Conservation (phyloP, 2,329 filamentous ascomycete genomes). For the Pseudocercospora pini-densiflorae region DNA sequence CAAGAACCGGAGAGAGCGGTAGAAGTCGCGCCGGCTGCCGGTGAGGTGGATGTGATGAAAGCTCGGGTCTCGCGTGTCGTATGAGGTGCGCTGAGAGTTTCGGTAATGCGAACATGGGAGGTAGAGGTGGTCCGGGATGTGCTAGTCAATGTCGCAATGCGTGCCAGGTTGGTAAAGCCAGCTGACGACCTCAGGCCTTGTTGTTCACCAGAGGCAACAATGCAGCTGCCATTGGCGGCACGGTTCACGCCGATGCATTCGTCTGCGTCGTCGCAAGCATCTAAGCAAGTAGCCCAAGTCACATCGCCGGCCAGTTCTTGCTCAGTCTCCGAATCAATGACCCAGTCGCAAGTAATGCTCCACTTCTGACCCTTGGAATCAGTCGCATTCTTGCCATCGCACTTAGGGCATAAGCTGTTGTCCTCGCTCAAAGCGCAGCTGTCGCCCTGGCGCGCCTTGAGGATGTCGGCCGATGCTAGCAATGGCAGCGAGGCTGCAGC, state of each 20-base stretch:
- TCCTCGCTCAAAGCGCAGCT: conserved; percentile 17
- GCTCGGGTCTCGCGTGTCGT: conserved; percentile 8
- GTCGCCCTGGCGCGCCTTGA: conserved; percentile 17
- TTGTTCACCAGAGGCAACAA: conserved; percentile 21
- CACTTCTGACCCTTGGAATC: conserved; percentile 28
- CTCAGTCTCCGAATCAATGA: conserved; percentile 21
- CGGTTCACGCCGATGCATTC: conserved; percentile 34
- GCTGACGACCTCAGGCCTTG: conserved; percentile 18
- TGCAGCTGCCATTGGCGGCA: conserved; percentile 30
- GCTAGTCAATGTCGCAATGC: conserved; percentile 7
- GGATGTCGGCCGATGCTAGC: conserved; percentile 17
- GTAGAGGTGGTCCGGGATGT: conserved; percentile 16
- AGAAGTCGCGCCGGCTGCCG: conserved; percentile 3
- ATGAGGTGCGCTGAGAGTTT: conserved; percentile 10
- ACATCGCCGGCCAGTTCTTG: conserved; percentile 20
- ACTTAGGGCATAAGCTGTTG: conserved; percentile 30
- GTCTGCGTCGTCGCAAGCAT: conserved; percentile 32
- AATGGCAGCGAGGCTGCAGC: conserved; percentile 13
- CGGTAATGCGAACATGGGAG: conserved; percentile 13
- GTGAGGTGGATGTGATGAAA: conserved; percentile 10
- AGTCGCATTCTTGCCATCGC: conserved; percentile 29
- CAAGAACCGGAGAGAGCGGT: conserved; percentile 14
- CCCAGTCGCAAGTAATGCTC: conserved; percentile 30
- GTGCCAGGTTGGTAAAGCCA: conserved; percentile 23
- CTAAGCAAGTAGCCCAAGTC: conserved; percentile 26